Conservation (phyloP, 768 basidiomycete species). For the Hypholoma fasciculare region DNA sequence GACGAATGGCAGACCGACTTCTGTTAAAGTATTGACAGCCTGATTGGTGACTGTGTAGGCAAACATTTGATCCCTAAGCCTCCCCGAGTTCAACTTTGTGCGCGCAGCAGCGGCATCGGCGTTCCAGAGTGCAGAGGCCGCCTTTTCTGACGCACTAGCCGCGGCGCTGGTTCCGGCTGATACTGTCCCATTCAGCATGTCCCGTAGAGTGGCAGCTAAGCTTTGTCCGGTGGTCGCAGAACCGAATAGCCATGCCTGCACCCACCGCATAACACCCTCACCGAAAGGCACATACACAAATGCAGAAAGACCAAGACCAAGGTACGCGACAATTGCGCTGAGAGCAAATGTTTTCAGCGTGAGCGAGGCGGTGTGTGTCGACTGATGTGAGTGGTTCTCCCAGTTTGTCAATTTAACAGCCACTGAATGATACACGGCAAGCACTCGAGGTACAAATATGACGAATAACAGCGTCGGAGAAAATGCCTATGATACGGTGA, state of each 20-base stretch:
- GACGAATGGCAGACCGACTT: constrained; percentile 81
- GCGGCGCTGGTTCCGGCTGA: neutral
- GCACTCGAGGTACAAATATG: constrained; percentile 75
- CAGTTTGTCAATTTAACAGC: constrained; percentile 75
- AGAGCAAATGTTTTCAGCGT: constrained; percentile 92
- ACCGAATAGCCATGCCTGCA: constrained; percentile 44
- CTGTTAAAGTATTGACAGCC: constrained; percentile 71
- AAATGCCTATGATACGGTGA: constrained; percentile 52
- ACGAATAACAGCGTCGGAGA: constrained; percentile 84
- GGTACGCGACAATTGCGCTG: constrained; percentile 86
- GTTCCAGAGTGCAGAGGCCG: constrained; percentile 45
- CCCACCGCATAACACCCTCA: constrained; percentile 70
- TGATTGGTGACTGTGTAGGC: constrained; percentile 92
- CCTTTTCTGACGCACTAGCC: constrained; percentile 11
- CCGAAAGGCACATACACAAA: constrained; percentile 97
- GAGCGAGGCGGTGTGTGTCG: constrained; percentile 73
- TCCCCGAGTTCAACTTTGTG: constrained; percentile 60
- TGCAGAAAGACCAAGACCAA: constrained; percentile 89
- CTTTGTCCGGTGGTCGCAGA: constrained; percentile 20
- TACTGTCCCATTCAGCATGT: constrained; percentile 31
- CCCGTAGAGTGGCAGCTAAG: constrained; percentile 19
- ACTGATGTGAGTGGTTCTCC: constrained; percentile 90
- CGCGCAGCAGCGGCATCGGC: constrained; percentile 48
- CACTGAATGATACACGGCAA: constrained; percentile 68
- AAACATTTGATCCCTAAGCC: constrained; percentile 91